These are phyloP conservation scores for Harringtonia aguacate DNA, from an alignment of 2,329 filamentous ascomycete species.

Conservation along the genomic window DNA sequence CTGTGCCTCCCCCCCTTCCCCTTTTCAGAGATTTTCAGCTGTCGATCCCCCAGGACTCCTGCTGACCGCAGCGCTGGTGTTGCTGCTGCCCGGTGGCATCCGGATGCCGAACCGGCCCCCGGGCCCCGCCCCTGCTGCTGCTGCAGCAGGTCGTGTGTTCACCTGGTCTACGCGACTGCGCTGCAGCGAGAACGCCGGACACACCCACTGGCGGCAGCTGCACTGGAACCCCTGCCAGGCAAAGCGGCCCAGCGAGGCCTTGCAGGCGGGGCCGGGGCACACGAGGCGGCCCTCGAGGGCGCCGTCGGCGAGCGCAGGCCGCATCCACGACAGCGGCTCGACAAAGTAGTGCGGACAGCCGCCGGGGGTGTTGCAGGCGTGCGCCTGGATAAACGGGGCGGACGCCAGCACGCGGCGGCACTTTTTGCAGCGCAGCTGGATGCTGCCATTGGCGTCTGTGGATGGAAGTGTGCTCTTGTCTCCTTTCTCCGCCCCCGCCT, in stretches of 20 bases:
- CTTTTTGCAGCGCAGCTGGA: slow-evolving; percentile 78
- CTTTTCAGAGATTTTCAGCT: no score
- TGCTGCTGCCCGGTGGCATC: slow-evolving; percentile 34
- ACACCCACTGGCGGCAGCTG: slow-evolving; percentile 82
- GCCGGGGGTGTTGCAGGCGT: slow-evolving; percentile 26
- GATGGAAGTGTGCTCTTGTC: no score
- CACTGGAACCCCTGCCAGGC: slow-evolving; percentile 94
- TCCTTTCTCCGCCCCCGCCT: slow-evolving; percentile 33
- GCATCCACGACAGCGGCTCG: slow-evolving; percentile 94
- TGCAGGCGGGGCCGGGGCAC: slow-evolving; percentile 72
- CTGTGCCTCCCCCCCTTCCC: no score
- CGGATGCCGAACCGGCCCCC: slow-evolving; percentile 41
- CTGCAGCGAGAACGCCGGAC: slow-evolving; percentile 79
- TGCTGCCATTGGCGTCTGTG: slow-evolving; percentile 18
- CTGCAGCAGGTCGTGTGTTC: slow-evolving; percentile 11
- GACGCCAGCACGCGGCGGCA: slow-evolving; percentile 60
- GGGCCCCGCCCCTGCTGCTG: slow-evolving; percentile 16
- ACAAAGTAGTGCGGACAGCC: slow-evolving; percentile 79
- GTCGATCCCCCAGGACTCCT: no score
- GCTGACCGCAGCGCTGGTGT: no score
- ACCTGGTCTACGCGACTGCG: slow-evolving; percentile 72
- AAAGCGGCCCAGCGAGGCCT: slow-evolving; percentile 79
- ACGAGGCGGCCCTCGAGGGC: slow-evolving; percentile 73
- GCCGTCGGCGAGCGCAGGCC: slow-evolving; percentile 66
- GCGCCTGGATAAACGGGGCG: slow-evolving; percentile 53